Evolutionary conservation across 768 basidiomycete species (phyloP).

Genomic region (Boletellus sp.): DNA sequence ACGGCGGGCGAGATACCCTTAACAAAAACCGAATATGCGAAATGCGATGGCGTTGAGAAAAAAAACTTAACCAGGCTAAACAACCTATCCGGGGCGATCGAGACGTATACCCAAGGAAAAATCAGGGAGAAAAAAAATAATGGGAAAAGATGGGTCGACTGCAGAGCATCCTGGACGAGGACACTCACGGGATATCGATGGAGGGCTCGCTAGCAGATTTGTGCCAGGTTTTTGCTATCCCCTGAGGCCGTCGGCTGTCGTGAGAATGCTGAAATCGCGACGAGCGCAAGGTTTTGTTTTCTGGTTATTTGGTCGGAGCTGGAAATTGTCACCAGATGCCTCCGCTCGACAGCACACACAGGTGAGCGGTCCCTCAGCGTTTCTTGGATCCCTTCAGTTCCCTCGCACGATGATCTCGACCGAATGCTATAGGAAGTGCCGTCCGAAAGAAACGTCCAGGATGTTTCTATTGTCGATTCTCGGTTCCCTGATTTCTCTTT

Average conservation of each 20-base stretch:
- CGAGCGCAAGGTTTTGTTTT: conserved; percentile 24
- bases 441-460: conserved; percentile 28
- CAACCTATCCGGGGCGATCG: conserved; percentile 27
- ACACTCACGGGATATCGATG: conserved; percentile 25
- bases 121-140: conserved; percentile 13
- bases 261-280: conserved; percentile 33
- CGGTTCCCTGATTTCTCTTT: conserved; percentile 31
- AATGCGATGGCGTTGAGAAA: conserved; percentile 23
- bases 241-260: conserved; percentile 35
- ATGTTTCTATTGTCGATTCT: conserved; percentile 31
- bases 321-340: conserved; percentile 14
- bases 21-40: conserved; percentile 34
- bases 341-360: background rate
- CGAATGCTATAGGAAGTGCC: conserved; percentile 38
- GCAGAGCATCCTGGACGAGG: conserved; percentile 10
- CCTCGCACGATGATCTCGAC: conserved; percentile 28
- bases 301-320: conserved; percentile 30
- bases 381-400: background rate
- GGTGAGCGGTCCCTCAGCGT: conserved; percentile 18
- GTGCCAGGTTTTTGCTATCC: conserved; percentile 32
- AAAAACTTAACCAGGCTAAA: conserved; percentile 35
- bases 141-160: background rate
- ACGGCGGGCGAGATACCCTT: conserved; percentile 25
- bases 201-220: conserved; percentile 19
- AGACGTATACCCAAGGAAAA: conserved; percentile 9